These are phyloP conservation scores for Melastoma malabathricum DNA, from an alignment of 345 rosid species.

Conservation along the genomic window DNA sequence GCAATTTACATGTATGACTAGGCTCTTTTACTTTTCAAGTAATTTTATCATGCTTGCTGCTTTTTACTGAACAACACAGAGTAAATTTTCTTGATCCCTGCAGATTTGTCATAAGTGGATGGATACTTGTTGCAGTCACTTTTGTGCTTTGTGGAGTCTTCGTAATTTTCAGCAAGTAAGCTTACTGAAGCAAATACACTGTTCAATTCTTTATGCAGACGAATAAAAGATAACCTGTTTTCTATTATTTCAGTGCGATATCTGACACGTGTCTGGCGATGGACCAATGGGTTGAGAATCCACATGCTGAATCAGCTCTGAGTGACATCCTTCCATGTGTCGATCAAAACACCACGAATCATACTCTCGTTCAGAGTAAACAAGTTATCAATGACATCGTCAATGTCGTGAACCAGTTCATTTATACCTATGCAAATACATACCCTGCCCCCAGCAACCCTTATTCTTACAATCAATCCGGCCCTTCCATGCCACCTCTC, in stretches of 20 bases:
- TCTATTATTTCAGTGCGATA: conserved; percentile 40
- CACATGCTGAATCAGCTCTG: conserved; percentile 81
- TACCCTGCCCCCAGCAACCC: conserved; percentile 45
- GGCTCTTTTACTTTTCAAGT: neutral
- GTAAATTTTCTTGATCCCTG: conserved; percentile 3
- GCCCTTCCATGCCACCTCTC: conserved; percentile 78
- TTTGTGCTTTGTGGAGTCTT: conserved; percentile 81
- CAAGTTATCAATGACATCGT: conserved; percentile 73
- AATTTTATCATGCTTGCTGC: too few relatives aligned
- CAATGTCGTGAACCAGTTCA: conserved; percentile 61
- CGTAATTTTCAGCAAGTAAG: conserved; percentile 72
- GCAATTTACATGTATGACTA: conserved; percentile 62
- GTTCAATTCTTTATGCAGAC: neutral
- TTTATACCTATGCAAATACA: conserved; percentile 64
- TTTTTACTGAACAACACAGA: too few relatives aligned
- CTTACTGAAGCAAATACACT: neutral
- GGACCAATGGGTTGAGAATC: conserved; percentile 91
- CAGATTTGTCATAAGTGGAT: conserved; percentile 80
- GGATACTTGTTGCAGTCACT: conserved; percentile 78
- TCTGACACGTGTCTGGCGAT: conserved; percentile 84
- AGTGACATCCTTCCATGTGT: conserved; percentile 90
- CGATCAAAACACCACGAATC: conserved; percentile 75
- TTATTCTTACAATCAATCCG: conserved; percentile 66
- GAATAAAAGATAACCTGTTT: neutral
- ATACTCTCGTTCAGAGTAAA: conserved; percentile 81